A percentile compares a stretch with the other conserved stretches of the same genome.
These are phyloP conservation scores for Penicillium glabrum DNA, from an alignment of 2,329 filamentous ascomycete species.

Conservation along the genomic window DNA sequence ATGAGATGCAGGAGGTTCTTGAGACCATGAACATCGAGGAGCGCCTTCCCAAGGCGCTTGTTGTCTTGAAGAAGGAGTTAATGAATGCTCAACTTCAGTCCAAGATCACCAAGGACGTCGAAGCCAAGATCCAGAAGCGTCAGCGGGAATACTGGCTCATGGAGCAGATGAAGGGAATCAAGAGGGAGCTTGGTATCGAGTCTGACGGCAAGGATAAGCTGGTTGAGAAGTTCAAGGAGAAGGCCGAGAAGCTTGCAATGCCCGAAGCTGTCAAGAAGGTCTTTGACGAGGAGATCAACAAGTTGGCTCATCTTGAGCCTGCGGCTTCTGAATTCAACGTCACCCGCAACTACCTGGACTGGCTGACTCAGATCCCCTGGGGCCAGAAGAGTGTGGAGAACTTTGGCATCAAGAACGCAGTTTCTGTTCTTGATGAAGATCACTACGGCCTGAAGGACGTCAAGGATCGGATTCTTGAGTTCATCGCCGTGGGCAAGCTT, in stretches of 20 bases:
- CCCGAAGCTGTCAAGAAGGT: constrained; percentile 95
- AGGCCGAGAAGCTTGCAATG: constrained; percentile 91
- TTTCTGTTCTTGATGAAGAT: constrained; percentile 89
- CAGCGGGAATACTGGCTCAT: constrained; percentile 98
- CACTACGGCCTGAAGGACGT: constrained; percentile 97
- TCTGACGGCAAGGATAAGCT: constrained; percentile 98
- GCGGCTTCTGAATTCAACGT: constrained; percentile 98
- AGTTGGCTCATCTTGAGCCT: constrained; percentile 90
- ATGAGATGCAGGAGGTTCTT: constrained; percentile 88
- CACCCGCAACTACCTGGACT: constrained; percentile 96
- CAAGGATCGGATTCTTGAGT: constrained; percentile 96
- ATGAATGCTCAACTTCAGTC: constrained; percentile 97
- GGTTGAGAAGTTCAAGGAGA: constrained; percentile 95
- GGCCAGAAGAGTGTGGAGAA: constrained; percentile 94
- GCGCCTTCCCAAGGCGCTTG: constrained; percentile 83
- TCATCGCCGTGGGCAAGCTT: constrained; percentile 96
- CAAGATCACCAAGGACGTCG: constrained; percentile 97
- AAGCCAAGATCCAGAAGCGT: constrained; percentile 94
- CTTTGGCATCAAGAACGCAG: constrained; percentile 89
- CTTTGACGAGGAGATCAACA: constrained; percentile 97
- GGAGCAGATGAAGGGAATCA: constrained; percentile 99
- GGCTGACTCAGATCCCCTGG: constrained; percentile 98
- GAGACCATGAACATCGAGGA: constrained; percentile 89
- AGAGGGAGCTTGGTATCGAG: constrained; percentile 90
- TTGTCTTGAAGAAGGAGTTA: constrained; percentile 94